Base-by-base conservation (phyloP, 768 basidiomycete species). In the Phallus indusiatus region DNA sequence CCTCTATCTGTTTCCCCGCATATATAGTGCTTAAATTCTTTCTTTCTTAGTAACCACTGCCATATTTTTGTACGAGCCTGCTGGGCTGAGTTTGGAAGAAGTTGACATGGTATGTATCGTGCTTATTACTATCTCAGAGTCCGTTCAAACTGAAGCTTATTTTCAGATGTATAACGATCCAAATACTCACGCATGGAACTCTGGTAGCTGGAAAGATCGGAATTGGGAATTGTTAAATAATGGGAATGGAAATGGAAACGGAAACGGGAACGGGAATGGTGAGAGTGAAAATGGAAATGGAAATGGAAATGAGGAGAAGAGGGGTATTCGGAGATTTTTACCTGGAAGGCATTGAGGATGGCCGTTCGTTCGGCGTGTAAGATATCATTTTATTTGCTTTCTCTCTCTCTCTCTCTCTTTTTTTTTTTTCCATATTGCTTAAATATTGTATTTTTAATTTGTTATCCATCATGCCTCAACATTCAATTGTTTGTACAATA, bases 31-130 rank as follows among this genome's bases (percentile, higher is more conserved):
- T 7, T 28, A 28, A 28, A 28, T 28, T 28, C 28, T 28, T 3
- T 28, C 28, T 70, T 81, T 78, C 36, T 81, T 82, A 1, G 67
- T 78, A 49, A 71, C 86, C 60, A 85, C 86, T 18, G 88, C 73
- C 68, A 75, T 87, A 67, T 88, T 87, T 82, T 75, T 90, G 1
- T 89, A 89, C 73, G 87, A 89, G 67, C 81, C 81, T 8, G 78
- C 81, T 6, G 79, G 82, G 61, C 74, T 89, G 37, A 79, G 81
- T 2, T 75, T 90, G 17, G 88, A 90, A 71, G 75, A 70, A 60
- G 83, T 88, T 48, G 79, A 86, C 64, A 70, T 71, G 65, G 78
- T 81, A 64, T 56, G 75, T 70, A 6, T 17, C 16, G 28, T 7
- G 28, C 2, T 28, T 28, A 3, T 28, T 28, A 7, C 28, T 28